A percentile compares a stretch with the other conserved stretches of the same genome.
Conservation (phyloP, 257 asterid genomes). For the Capsicum chinense region DNA sequence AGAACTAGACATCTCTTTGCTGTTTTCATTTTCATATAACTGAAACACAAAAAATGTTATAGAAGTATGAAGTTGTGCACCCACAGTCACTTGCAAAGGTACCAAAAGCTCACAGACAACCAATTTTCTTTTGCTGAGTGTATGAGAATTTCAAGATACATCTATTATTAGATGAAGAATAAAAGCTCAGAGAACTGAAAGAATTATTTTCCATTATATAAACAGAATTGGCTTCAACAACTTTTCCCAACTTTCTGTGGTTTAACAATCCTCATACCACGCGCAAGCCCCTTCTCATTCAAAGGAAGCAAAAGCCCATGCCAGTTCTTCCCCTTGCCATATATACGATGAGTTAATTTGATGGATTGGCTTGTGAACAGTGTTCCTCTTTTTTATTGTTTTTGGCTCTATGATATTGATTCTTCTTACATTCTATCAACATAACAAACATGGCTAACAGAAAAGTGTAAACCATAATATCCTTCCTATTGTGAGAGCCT, state of each 20-base stretch:
- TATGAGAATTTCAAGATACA: neutral
- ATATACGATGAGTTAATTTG: neutral
- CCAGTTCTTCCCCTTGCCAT: neutral
- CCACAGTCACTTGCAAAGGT: neutral
- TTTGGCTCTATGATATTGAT: neutral
- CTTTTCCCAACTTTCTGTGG: neutral
- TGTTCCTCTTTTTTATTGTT: neutral
- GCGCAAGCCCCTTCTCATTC: neutral
- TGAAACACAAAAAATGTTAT: neutral
- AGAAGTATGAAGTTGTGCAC: neutral
- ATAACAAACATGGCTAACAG: neutral
- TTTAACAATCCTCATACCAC: conserved; percentile 4
- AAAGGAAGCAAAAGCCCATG: neutral
- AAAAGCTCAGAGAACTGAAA: neutral
- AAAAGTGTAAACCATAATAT: neutral
- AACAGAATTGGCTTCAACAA: conserved; percentile 14
- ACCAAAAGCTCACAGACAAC: neutral
- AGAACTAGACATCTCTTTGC: neutral
- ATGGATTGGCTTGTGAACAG: neutral
- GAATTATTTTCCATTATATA: neutral
- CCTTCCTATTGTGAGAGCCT: neutral
- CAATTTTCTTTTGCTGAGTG: neutral
- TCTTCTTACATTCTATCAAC: neutral
- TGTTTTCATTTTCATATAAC: neutral
- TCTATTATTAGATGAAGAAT: neutral